Percentiles rank a stretch among this genome's conserved stretches.
phyloP scores from a whole-genome alignment of 1,139 yeast genomes.

The Geotrichum bryndzae region DNA sequence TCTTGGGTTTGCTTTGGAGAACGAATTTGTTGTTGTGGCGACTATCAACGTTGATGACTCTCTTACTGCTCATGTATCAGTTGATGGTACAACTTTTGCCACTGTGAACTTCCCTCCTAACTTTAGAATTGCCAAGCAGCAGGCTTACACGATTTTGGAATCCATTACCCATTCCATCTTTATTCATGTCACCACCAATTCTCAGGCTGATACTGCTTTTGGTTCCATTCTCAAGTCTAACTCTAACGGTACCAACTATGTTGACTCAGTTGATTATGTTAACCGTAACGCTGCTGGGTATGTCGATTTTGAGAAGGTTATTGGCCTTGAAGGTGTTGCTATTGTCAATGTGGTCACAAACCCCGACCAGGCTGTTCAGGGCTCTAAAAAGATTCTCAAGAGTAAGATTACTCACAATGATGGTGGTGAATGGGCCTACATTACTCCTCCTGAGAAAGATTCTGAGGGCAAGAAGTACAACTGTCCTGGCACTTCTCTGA shows the following conservation, averaged over 20 bases:
- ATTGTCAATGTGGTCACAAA: conserved; percentile 65
- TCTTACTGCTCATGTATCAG: conserved; percentile 65
- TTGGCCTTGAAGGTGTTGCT: conserved; percentile 83
- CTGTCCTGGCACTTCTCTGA: conserved; percentile 42
- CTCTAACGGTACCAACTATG: conserved; percentile 93
- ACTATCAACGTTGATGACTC: conserved; percentile 41
- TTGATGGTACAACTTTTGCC: conserved; percentile 77
- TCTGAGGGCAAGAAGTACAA: conserved; percentile 52
- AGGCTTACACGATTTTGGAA: conserved; percentile 81
- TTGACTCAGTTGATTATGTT: conserved; percentile 61
- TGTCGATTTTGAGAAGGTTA: conserved; percentile 84
- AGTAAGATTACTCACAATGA: conserved; percentile 82
- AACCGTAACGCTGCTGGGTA: conserved; percentile 68
- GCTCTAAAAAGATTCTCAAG: conserved; percentile 50
- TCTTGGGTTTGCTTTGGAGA: conserved; percentile 60
- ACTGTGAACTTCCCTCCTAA: conserved; percentile 74
- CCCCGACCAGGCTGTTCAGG: conserved; percentile 38
- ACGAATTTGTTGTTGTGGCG: conserved; percentile 70
- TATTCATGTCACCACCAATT: conserved; percentile 71
- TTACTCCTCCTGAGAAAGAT: conserved; percentile 62
- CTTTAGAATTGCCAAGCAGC: conserved; percentile 54
- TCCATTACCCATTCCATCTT: conserved; percentile 70
- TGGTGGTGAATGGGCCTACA: conserved; percentile 78
- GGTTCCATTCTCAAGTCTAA: conserved; percentile 88
- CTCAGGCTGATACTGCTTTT: conserved; percentile 48